These are phyloP conservation scores for Simplicillium sp. DNA, from an alignment of 2,329 filamentous ascomycete species.

Conservation along the genomic window DNA sequence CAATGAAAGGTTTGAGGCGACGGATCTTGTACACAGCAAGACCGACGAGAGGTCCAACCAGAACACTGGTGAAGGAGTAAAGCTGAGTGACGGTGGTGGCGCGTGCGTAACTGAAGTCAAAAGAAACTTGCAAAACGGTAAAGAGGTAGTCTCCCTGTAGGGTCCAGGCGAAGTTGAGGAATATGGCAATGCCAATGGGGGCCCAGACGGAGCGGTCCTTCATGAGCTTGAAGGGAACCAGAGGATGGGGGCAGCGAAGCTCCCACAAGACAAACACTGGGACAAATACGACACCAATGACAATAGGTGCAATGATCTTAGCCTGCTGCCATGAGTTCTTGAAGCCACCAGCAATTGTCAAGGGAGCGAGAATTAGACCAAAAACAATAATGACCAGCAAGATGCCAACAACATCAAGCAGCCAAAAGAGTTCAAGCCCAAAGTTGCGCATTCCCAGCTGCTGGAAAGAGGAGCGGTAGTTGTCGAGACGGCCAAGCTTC, in stretches of 20 bases:
- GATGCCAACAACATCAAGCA: constrained; percentile 33
- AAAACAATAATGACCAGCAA: constrained; percentile 36
- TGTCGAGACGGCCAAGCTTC: constrained; percentile 34
- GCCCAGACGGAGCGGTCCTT: constrained; percentile 57
- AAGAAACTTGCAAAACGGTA: constrained; percentile 51
- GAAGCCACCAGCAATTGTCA: constrained; percentile 35
- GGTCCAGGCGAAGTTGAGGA: constrained; percentile 50
- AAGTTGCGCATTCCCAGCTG: constrained; percentile 21
- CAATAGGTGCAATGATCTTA: constrained; percentile 32
- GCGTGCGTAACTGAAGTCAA: constrained; percentile 44
- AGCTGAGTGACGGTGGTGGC: constrained; percentile 52
- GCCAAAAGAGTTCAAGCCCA: constrained; percentile 33
- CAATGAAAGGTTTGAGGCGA: constrained; percentile 54
- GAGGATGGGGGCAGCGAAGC: constrained; percentile 36
- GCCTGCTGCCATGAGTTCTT: constrained; percentile 25
- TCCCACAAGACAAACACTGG: constrained; percentile 43
- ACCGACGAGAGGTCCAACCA: constrained; percentile 47
- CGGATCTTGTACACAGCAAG: constrained; percentile 47
- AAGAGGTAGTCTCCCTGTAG: constrained; percentile 57
- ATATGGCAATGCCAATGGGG: constrained; percentile 46
- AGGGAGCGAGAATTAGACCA: constrained; percentile 32
- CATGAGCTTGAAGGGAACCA: constrained; percentile 51
- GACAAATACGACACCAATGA: constrained; percentile 34
- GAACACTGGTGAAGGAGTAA: constrained; percentile 48
- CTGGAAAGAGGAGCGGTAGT: constrained; percentile 22